Conservation (phyloP, 1,139 yeast species). For the Candida frijolesensis region DNA sequence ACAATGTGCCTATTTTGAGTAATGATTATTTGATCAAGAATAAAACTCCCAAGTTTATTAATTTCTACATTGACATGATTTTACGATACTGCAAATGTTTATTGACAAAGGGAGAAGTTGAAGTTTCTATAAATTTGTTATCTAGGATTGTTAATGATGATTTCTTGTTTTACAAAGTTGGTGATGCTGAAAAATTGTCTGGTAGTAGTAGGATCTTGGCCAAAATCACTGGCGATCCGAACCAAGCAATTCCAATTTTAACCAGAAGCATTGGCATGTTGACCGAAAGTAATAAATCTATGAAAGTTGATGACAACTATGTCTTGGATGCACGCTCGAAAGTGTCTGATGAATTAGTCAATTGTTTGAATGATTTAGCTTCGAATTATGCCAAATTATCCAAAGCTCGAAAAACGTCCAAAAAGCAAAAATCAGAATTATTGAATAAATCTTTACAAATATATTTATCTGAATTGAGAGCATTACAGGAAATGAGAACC, state of each 20-base stretch:
- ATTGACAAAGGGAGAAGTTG: constrained; percentile 44
- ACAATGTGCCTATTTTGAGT: constrained; percentile 36
- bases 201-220: constrained; percentile 44
- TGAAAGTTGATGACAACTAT: constrained; percentile 29
- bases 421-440: constrained; percentile 21
- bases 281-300: constrained; percentile 27
- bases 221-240: constrained; percentile 26
- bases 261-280: constrained; percentile 47
- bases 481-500: constrained; percentile 25
- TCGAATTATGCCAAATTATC: constrained; percentile 29
- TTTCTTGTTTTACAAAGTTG: constrained; percentile 39
- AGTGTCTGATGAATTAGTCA: constrained; percentile 42
- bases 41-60: constrained; percentile 38
- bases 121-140: constrained; percentile 33
- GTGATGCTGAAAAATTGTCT: constrained; percentile 48
- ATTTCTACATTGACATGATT: constrained; percentile 49
- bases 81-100: constrained; percentile 45
- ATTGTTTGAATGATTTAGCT: constrained; percentile 40
- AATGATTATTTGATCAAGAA: constrained; percentile 32
- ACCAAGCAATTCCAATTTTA: constrained; percentile 37
- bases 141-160: constrained; percentile 38
- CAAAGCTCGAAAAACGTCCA: constrained; percentile 7
- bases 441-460: constrained; percentile 32
- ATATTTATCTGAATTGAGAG: constrained; percentile 39
- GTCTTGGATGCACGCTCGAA: constrained; percentile 28